Conservation (phyloP, 805 yeast species). For the Alloascoidea africana region DNA sequence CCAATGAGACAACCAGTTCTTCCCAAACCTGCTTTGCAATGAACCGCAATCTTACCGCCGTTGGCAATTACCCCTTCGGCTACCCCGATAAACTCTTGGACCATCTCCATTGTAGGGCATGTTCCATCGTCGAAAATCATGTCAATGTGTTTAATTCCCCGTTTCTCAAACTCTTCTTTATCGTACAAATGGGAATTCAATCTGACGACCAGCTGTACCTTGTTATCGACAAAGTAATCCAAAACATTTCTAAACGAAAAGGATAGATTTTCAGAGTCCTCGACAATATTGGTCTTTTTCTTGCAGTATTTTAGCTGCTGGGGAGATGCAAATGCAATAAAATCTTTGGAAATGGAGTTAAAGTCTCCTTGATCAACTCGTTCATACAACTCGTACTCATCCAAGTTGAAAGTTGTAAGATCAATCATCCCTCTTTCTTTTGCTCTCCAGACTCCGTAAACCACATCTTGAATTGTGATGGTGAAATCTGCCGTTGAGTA, state of each 20-base stretch:
- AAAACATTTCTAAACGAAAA: conserved; percentile 55
- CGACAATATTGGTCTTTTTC: conserved; percentile 22
- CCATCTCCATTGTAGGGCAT: conserved; percentile 90
- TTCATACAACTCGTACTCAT: conserved; percentile 89
- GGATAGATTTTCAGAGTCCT: conserved; percentile 12
- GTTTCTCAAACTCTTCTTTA: conserved; percentile 62
- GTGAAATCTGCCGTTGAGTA: conserved; percentile 92
- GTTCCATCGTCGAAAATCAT: conserved; percentile 98
- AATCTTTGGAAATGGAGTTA: conserved; percentile 81
- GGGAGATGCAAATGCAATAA: conserved; percentile 96
- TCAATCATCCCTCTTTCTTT: conserved; percentile 85
- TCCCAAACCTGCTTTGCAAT: conserved; percentile 96
- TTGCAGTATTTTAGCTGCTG: conserved; percentile 38
- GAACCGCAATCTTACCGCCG: conserved; percentile 96
- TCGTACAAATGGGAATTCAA: conserved; percentile 87
- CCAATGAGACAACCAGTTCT: conserved; percentile 97
- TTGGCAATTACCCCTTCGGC: conserved; percentile 76
- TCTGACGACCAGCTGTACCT: conserved; percentile 83
- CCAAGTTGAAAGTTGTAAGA: conserved; percentile 72
- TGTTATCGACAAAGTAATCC: conserved; percentile 52
- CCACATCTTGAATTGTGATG: conserved; percentile 85
- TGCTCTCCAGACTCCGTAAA: conserved; percentile 96
- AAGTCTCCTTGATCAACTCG: conserved; percentile 96
- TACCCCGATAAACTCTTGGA: conserved; percentile 85
- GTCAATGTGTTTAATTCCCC: conserved; percentile 81